These are phyloP conservation scores for Chiua virens DNA, from an alignment of 768 basidiomycete genomes.

Conservation along the genomic window DNA sequence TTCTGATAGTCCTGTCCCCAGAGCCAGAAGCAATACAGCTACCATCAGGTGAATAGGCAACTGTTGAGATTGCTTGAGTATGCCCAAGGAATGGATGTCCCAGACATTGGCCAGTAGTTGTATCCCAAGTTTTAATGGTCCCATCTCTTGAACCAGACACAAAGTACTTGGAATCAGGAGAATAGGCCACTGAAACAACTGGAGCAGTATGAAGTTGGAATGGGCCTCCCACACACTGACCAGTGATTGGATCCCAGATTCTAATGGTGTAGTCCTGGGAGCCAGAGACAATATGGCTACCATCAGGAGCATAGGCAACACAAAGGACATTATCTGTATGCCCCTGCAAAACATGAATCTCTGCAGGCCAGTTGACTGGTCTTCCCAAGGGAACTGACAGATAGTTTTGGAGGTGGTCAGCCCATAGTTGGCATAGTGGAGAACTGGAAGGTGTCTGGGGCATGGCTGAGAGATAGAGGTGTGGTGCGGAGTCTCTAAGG, in stretches of 20 bases:
- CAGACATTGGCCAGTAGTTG: constrained; percentile 9
- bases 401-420: constrained; percentile 14
- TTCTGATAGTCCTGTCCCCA: no score
- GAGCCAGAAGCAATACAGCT: constrained; percentile 24
- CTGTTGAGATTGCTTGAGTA: not conserved
- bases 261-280: constrained; percentile 20
- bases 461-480: constrained; percentile 41
- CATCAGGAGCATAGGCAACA: constrained; percentile 25
- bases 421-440: constrained; percentile 24
- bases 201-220: not conserved
- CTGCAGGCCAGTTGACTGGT: constrained; percentile 15
- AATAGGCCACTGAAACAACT: constrained; percentile 13
- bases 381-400: constrained; percentile 10
- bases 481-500: constrained; percentile 34
- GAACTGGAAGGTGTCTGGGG: constrained; percentile 32
- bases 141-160: constrained; percentile 12
- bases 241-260: constrained; percentile 18
- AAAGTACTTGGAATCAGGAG: constrained; percentile 26
- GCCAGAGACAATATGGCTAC: constrained; percentile 26
- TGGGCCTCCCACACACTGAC: constrained; percentile 9
- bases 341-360: constrained; percentile 13
- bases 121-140: constrained; percentile 24
- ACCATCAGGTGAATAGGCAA: constrained; percentile 21
- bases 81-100: constrained; percentile 15
- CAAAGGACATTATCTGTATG: constrained; percentile 10